Base-by-base conservation (phyloP, 1,139 yeast genomes). In the Sugiyamaella xylanicola region DNA sequence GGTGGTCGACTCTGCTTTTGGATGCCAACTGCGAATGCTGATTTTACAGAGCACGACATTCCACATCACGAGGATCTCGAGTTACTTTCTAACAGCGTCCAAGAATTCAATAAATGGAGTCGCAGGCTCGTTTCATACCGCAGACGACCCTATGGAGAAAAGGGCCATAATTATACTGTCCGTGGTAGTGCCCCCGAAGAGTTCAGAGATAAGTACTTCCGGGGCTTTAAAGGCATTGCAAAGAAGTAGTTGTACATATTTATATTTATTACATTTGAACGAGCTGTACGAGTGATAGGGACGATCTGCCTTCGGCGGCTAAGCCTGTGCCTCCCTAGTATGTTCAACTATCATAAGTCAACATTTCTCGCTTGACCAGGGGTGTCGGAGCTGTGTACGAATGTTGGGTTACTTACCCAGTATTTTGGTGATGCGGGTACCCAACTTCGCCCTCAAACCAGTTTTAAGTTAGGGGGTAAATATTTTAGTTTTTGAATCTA, bases 21-120 rank as follows among this genome's bases (percentile, higher is more conserved):
- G 99, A 89, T 93, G 95, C 99, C 99, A 0, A 87, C 96, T 0
- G 96, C 97, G 1, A 91, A 91, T 67, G 96, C 89, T 63, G 96
- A 89, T 61, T 85, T 83, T 62, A 71, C 76, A 13, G 84, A 85
- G 57, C 83, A 87, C 36, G 77, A 82, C 56, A 84, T 92, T 41
- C 98, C 98, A 1, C 84, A 84, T 63, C 97, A 93, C 70, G 78
- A 82, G 57, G 82, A 81, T 49, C 72, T 93, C 57, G 87, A 87
- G 66, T 75, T 91, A 60, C 72, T 86, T 46, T 85, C 88, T 63
- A 84, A 85, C 60, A 77, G 95, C 61, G 92, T 87, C 41, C 99
- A 93, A 68, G 90, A 84, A 61, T 93, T 93, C 71, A 85, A 88
- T 71, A 90, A 87, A 70, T 95, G 78, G 99, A 87, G 96, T 15